Evolutionary conservation across 1,139 yeast genomes (phyloP).

Genomic region (Zygosaccharomyces pseudobailii): DNA sequence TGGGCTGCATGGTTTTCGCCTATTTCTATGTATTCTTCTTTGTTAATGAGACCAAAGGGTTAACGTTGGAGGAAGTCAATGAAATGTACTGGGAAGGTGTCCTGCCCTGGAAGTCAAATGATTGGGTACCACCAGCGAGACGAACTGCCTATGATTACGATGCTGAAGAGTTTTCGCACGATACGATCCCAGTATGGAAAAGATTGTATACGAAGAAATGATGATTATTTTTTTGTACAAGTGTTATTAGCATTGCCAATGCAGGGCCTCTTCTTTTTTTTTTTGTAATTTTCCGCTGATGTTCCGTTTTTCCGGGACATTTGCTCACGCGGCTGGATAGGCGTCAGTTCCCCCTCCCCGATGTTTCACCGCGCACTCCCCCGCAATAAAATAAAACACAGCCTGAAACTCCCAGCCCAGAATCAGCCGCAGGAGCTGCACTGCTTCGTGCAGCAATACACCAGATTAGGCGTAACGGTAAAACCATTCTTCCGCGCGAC

Average conservation of each 20-base stretch:
- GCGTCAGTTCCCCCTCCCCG: too few species aligned
- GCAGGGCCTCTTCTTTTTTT: background rate
- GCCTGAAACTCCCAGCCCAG: too few species aligned
- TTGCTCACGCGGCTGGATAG: too few species aligned
- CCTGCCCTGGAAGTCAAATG: constrained; percentile 42
- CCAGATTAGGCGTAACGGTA: too few species aligned
- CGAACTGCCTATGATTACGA: constrained; percentile 27
- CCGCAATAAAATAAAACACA: too few species aligned
- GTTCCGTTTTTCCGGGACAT: too few species aligned
- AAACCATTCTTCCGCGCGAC: too few species aligned
- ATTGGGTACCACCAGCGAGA: constrained; percentile 28
- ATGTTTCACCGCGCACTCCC: too few species aligned
- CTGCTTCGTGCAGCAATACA: too few species aligned
- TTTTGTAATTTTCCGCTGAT: too few species aligned
- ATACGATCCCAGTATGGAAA: constrained; percentile 20
- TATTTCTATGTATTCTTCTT: constrained; percentile 57
- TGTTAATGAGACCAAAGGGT: constrained; percentile 66
- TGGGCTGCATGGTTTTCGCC: constrained; percentile 59
- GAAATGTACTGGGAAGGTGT: constrained; percentile 44
- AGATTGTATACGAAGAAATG: constrained; percentile 20
- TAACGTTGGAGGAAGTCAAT: constrained; percentile 65
- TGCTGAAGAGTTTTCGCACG: constrained; percentile 16
- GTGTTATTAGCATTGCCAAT: too few species aligned
- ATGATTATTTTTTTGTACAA: background rate
- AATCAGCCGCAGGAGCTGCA: too few species aligned